Evolutionary conservation across 306 rosid species (phyloP).

Genomic region (Cucumis hystrix): DNA sequence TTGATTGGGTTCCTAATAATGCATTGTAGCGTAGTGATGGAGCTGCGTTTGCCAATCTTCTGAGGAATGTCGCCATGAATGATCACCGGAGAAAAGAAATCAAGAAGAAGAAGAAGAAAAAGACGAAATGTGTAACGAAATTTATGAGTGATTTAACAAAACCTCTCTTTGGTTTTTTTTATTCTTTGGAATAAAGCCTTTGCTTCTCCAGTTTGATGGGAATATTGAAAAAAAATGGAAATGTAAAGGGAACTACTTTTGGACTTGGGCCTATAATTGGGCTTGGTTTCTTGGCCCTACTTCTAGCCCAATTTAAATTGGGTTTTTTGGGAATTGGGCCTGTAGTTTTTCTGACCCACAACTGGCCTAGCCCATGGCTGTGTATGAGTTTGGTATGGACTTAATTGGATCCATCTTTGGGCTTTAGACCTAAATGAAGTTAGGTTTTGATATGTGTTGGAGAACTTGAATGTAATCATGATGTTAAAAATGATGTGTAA

Average conservation of each 20-base stretch:
- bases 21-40: slow-evolving; percentile 34
- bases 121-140: neutral
- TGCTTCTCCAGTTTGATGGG: neutral
- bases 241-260: neutral
- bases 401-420: too few species aligned
- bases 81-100: slow-evolving; percentile 5
- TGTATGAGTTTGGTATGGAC: too few species aligned
- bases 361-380: too few species aligned
- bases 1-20: slow-evolving; percentile 29
- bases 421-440: too few species aligned
- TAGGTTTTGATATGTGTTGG: too few species aligned
- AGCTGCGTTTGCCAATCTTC: slow-evolving; percentile 43
- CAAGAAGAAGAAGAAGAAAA: too few species aligned
- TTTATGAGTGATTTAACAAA: neutral
- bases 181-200: neutral
- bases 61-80: slow-evolving; percentile 70
- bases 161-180: neutral
- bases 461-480: too few species aligned
- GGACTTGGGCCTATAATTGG: neutral
- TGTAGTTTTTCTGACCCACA: neutral
- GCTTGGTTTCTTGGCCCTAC: neutral
- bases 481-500: too few species aligned
- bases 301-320: neutral
- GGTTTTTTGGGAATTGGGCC: neutral
- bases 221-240: neutral